These are phyloP conservation scores for Arthrinium phaeospermum DNA, from an alignment of 2,329 filamentous ascomycete species.

Conservation along the genomic window DNA sequence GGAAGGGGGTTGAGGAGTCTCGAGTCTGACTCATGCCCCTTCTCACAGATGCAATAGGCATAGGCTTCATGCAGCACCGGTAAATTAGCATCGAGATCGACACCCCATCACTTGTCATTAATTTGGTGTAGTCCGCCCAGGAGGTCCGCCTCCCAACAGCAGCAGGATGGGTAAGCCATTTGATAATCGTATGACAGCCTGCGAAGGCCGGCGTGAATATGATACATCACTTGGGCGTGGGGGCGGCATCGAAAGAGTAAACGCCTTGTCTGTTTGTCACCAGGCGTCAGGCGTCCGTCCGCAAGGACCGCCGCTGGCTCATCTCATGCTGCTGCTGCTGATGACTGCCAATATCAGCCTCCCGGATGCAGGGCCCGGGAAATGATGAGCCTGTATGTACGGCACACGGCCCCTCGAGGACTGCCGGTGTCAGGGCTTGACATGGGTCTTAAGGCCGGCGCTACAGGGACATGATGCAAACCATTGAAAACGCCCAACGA, in stretches of 20 bases:
- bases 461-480: background rate
- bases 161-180: background rate
- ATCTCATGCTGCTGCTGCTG: background rate
- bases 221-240: conserved; percentile 6
- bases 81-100: conserved; percentile 12
- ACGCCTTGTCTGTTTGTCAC: background rate
- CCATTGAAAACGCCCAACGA: conserved; percentile 6
- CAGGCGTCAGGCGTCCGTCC: background rate
- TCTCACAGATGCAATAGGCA: background rate
- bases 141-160: background rate
- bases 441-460: background rate
- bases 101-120: background rate
- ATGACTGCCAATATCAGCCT: conserved; percentile 6
- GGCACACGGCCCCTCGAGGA: background rate
- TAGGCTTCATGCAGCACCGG: conserved; percentile 2
- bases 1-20: background rate
- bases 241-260: background rate
- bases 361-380: conserved; percentile 6
- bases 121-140: conserved; percentile 10
- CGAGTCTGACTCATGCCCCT: background rate
- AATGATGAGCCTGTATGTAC: conserved; percentile 14
- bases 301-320: background rate
- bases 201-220: background rate
- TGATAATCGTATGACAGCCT: background rate
- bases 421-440: conserved; percentile 12